A percentile compares a stretch with the other conserved stretches of the same genome.
Conservation (phyloP, 768 basidiomycete genomes). For the Russula sp. region DNA sequence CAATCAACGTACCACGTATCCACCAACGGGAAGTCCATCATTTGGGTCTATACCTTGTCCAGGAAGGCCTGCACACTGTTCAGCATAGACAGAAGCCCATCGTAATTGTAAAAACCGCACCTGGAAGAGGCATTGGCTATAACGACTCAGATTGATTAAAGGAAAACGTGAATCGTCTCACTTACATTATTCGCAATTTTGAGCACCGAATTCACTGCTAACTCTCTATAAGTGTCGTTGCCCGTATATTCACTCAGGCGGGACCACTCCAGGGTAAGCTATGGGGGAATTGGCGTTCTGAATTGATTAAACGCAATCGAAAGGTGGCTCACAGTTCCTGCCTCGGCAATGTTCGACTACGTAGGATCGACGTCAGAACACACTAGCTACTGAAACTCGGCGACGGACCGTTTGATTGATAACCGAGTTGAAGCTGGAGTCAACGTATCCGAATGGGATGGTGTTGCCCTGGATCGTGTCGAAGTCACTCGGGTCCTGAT, state of each 20-base stretch:
- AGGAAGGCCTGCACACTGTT: conserved; percentile 45
- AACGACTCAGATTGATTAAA: conserved; percentile 31
- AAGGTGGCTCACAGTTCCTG: conserved; percentile 43
- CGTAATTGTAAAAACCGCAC: conserved; percentile 2
- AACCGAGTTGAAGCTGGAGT: conserved; percentile 42
- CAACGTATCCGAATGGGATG: conserved; percentile 41
- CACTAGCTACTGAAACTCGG: too few species aligned
- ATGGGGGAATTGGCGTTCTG: not conserved
- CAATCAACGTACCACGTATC: not conserved
- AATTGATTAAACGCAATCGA: not conserved
- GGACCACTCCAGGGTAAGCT: conserved; percentile 59
- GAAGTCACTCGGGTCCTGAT: conserved; percentile 3
- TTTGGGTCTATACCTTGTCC: conserved; percentile 56
- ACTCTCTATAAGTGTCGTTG: conserved; percentile 54
- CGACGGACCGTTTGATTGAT: conserved; percentile 36
- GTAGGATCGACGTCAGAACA: conserved; percentile 45
- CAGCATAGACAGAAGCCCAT: conserved; percentile 23
- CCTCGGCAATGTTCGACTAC: conserved; percentile 47
- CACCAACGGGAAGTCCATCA: not conserved
- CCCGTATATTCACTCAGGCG: conserved; percentile 52
- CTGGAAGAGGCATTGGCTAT: conserved; percentile 37
- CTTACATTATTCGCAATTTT: conserved; percentile 47
- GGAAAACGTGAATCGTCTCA: conserved; percentile 12
- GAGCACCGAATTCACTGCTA: conserved; percentile 34
- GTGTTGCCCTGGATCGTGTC: conserved; percentile 34